Conservation (phyloP, 192 early-diverging fungal genomes). For the Cladochytrium replicatum region DNA sequence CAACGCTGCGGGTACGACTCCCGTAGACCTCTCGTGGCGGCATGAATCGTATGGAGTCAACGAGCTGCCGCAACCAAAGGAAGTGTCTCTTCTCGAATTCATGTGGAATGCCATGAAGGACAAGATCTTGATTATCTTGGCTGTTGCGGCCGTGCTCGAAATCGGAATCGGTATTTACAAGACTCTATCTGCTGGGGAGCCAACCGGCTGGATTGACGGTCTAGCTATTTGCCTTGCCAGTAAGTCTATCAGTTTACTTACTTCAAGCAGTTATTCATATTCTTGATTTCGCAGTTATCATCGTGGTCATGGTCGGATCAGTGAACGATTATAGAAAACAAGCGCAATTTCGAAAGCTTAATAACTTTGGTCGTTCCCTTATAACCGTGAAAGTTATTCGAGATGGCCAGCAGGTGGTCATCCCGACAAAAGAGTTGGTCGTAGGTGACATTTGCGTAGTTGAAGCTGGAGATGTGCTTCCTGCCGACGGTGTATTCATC, state of each 20-base stretch:
- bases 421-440: constrained; percentile 64
- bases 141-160: constrained; percentile 61
- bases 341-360: constrained; percentile 10
- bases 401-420: constrained; percentile 55
- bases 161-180: constrained; percentile 63
- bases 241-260: no score
- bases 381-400: constrained; percentile 31
- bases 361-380: constrained; percentile 1
- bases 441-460: constrained; percentile 73
- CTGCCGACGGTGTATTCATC: constrained; percentile 67
- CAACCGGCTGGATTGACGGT: constrained; percentile 40
- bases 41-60: not conserved
- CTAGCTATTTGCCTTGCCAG: constrained; percentile 52
- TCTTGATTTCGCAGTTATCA: constrained; percentile 63
- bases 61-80: not conserved
- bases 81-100: not conserved
- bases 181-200: constrained; percentile 60
- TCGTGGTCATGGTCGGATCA: constrained; percentile 73
- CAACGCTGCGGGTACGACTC: no score
- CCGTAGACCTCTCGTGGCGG: not conserved
- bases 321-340: constrained; percentile 41
- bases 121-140: constrained; percentile 53
- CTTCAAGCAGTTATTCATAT: no score
- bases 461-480: constrained; percentile 73
- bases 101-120: constrained; percentile 1